A percentile compares a stretch with the other conserved stretches of the same genome.
phyloP scores from a whole-genome alignment of 495 filamentous ascomycete species.

The Penicillium desertorum region DNA sequence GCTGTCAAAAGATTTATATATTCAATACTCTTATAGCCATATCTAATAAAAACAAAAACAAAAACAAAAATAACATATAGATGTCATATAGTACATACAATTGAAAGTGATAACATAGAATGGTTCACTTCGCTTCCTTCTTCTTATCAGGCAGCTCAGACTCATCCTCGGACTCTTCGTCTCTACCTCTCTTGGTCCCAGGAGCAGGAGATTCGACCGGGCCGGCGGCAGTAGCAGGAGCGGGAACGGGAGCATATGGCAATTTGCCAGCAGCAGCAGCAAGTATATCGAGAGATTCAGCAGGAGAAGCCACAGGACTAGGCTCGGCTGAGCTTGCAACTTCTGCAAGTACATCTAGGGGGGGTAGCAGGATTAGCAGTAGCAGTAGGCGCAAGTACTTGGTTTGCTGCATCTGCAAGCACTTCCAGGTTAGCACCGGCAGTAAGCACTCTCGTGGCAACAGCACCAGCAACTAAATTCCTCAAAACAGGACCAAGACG shows the following conservation, averaged over 20 bases:
- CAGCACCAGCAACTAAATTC: neutral
- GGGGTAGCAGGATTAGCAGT: neutral
- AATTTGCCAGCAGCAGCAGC: neutral
- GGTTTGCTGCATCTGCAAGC: neutral
- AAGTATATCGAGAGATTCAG: neutral
- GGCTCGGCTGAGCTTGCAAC: neutral
- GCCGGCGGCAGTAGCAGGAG: neutral
- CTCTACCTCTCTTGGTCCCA: neutral
- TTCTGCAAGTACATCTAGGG: neutral
- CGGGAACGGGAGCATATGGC: neutral
- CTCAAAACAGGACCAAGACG: no score
- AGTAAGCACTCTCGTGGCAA: neutral
- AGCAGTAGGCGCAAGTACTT: neutral
- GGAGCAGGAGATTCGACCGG: neutral
- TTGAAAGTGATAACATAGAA: neutral
- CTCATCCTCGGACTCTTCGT: neutral
- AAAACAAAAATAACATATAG: neutral
- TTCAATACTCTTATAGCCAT: neutral
- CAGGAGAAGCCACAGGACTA: neutral
- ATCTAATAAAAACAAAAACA: neutral
- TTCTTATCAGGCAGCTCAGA: neutral
- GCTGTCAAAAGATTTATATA: neutral
- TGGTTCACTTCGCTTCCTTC: neutral
- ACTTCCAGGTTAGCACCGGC: neutral
- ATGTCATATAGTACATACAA: neutral